Evolutionary conservation across 2,329 filamentous ascomycete species (phyloP), one percentile per base, ranked within the genome.

Genomic region (Aspergillus terreus): DNA sequence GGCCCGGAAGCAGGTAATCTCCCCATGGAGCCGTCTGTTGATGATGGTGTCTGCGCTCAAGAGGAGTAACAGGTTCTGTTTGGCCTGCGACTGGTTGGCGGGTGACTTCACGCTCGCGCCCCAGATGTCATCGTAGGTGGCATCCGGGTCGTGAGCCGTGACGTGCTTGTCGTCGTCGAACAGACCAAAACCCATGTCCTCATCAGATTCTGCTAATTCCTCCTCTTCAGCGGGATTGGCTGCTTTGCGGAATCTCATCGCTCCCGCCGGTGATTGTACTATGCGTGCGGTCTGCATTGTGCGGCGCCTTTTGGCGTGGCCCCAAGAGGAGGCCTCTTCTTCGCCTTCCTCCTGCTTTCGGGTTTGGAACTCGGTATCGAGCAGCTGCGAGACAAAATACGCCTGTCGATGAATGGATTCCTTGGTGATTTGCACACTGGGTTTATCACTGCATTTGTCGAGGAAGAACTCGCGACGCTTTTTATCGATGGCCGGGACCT

Each of bases 301-400:
- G 1, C 40, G 15, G 17, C 17, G 4, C 11, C 17, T 42, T 42
- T 42, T 42, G 15, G 19, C 40, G 11, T 42, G 15, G 4, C 40
- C 19, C 15, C 40, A 19, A 17, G 17, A 15, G 14, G 50, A 44
- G 0, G 53, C 53, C 21, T 55, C 53, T 17, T 50, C 50, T 21
- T 55, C 53, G 3, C 50, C 53, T 38, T 55, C 42, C 4, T 42
- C 48, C 6, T 44, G 38, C 11, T 36, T 32, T 14, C 51, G 30
- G 2, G 6, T 21, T 19, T 56, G 48, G 6, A 6, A 6, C 9
- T 49, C 51, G 35, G 14, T 4, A 19, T 53, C 48, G 1, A 53
- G 12, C 9, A 56, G 54, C 23, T 56, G 54, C 4, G 54, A 56
- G 2, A 56, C 48, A 23, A 56, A 56, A 32, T 56, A 56, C 6